Conservation (phyloP, 2,329 filamentous ascomycete genomes). For the Corynespora cassiicola region DNA sequence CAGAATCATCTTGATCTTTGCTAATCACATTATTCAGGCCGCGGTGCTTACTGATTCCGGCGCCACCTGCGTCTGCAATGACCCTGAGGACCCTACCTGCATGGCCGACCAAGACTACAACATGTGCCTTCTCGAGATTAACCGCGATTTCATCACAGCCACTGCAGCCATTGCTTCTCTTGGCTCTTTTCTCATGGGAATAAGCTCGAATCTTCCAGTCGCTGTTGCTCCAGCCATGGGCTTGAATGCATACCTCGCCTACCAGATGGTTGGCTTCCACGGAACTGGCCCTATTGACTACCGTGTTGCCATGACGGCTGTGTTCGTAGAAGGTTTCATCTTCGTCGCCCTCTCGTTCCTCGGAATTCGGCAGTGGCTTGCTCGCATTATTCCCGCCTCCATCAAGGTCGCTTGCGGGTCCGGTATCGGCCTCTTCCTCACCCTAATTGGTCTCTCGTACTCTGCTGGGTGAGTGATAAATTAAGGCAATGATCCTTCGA, state of each 20-base stretch:
- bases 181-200: slow-evolving; percentile 78
- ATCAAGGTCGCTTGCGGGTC: slow-evolving; percentile 85
- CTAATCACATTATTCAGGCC: slow-evolving; percentile 6
- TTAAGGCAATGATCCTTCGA: no score
- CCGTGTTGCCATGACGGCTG: slow-evolving; percentile 80
- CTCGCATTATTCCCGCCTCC: slow-evolving; percentile 76
- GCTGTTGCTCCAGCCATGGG: slow-evolving; percentile 76
- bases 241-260: slow-evolving; percentile 85
- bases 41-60: slow-evolving; percentile 74
- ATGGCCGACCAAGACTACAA: slow-evolving; percentile 62
- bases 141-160: slow-evolving; percentile 78
- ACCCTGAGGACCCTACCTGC: slow-evolving; percentile 57
- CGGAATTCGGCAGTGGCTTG: slow-evolving; percentile 74
- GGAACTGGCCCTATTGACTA: slow-evolving; percentile 63
- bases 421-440: slow-evolving; percentile 81
- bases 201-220: slow-evolving; percentile 79
- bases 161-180: slow-evolving; percentile 80
- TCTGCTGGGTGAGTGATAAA: no score
- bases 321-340: slow-evolving; percentile 84
- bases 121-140: slow-evolving; percentile 66
- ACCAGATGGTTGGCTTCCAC: slow-evolving; percentile 76
- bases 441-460: slow-evolving; percentile 75
- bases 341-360: slow-evolving; percentile 77
- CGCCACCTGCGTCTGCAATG: slow-evolving; percentile 77
- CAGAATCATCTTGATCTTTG: neutral